These are phyloP conservation scores for Cryptosporidium bovis DNA, from an alignment of 169 alveolate genomes.

Conservation along the genomic window DNA sequence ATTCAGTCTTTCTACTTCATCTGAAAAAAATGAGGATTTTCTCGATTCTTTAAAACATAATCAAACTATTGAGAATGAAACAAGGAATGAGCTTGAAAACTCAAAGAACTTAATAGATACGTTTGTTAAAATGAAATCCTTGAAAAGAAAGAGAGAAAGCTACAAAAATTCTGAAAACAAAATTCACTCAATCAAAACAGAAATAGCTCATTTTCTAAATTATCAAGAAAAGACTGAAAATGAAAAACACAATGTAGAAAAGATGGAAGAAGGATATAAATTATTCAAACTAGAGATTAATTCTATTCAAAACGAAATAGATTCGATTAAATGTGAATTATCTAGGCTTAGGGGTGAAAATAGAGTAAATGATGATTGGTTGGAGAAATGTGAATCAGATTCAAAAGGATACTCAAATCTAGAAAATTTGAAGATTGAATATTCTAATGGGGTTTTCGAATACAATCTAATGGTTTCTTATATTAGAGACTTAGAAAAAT, in stretches of 20 bases:
- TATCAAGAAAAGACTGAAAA: background rate
- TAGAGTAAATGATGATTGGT: constrained; percentile 44
- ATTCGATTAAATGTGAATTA: constrained; percentile 17
- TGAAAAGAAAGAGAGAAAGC: background rate
- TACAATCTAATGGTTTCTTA: constrained; percentile 17
- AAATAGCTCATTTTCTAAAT: background rate
- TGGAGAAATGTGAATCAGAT: constrained; percentile 19
- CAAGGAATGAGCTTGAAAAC: background rate
- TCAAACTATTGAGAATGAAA: background rate
- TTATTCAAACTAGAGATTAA: constrained; percentile 5
- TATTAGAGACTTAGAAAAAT: constrained; percentile 77
- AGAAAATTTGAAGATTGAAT: constrained; percentile 22
- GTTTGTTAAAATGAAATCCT: constrained; percentile 11
- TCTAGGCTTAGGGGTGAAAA: constrained; percentile 53
- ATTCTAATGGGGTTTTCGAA: constrained; percentile 33
- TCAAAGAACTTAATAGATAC: constrained; percentile 2
- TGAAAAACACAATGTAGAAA: background rate
- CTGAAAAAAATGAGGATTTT: background rate
- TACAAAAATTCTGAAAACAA: background rate
- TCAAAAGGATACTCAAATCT: constrained; percentile 15
- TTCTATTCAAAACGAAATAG: constrained; percentile 19
- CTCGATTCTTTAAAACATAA: background rate
- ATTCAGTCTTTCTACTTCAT: background rate
- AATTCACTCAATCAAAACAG: background rate
- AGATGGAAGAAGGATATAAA: constrained; percentile 6